phyloP scores from a whole-genome alignment of 768 basidiomycete species.

The Hericium erinaceus region DNA sequence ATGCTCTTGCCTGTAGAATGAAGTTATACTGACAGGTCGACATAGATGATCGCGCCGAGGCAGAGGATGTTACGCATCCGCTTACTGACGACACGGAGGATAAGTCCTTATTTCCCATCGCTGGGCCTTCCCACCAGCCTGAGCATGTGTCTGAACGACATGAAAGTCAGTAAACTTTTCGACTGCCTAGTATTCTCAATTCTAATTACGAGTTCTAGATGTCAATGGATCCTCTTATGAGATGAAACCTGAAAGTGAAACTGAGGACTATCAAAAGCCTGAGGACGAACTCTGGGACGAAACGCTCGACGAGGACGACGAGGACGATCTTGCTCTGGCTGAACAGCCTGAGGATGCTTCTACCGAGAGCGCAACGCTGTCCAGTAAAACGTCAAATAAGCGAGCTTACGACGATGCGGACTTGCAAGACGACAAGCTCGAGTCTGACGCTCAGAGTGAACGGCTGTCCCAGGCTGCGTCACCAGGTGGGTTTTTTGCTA shows the following conservation, averaged over 20 bases:
- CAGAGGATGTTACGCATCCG: too few species aligned
- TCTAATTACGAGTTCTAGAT: background rate
- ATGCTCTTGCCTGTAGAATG: background rate
- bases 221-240: background rate
- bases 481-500: background rate
- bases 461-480: background rate
- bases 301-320: background rate
- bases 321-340: background rate
- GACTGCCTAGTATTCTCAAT: background rate
- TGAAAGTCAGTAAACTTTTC: background rate
- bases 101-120: too few species aligned
- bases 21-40: too few species aligned
- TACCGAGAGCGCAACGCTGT: slow-evolving; percentile 1
- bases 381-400: background rate
- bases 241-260: background rate
- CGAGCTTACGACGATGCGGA: background rate
- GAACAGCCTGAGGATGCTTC: background rate
- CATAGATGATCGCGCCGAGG: too few species aligned
- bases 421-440: background rate
- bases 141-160: too few species aligned
- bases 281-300: background rate
- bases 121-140: too few species aligned
- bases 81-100: too few species aligned
- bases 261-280: background rate
- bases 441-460: background rate